Percentiles rank a stretch among this genome's conserved stretches.
phyloP scores from a whole-genome alignment of 2,329 filamentous ascomycete genomes.

The Xylaria sp. region DNA sequence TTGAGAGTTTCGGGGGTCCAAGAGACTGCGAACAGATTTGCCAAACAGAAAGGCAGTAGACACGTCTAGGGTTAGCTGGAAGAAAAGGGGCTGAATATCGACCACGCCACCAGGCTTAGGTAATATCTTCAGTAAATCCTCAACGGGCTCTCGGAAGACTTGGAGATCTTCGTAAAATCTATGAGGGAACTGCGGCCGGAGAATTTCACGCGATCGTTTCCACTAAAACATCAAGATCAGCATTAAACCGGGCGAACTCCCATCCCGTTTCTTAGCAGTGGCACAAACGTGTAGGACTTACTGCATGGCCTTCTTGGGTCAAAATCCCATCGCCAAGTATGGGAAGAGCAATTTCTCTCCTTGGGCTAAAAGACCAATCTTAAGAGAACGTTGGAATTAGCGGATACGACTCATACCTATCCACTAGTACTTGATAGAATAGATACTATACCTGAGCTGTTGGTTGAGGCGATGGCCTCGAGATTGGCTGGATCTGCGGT shows the following conservation, averaged over 20 bases:
- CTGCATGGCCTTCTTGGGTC: constrained; percentile 49
- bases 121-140: constrained; percentile 40
- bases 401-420: neutral
- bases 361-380: constrained; percentile 45
- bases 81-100: constrained; percentile 46
- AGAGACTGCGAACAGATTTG: constrained; percentile 41
- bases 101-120: constrained; percentile 33
- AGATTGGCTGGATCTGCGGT: constrained; percentile 45
- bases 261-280: neutral
- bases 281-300: constrained; percentile 10
- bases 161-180: constrained; percentile 42
- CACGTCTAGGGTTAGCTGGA: constrained; percentile 44
- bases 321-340: constrained; percentile 54
- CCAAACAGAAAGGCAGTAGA: constrained; percentile 47
- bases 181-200: constrained; percentile 50
- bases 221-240: constrained; percentile 37
- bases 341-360: constrained; percentile 47
- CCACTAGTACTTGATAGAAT: neutral
- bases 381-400: constrained; percentile 15
- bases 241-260: neutral
- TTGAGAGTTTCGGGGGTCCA: constrained; percentile 30
- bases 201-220: constrained; percentile 51
- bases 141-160: constrained; percentile 40
- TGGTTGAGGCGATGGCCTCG: constrained; percentile 40
- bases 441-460: constrained; percentile 37